phyloP scores from a whole-genome alignment of 2,329 filamentous ascomycete genomes.

The Xylariomycetidae sp. region DNA sequence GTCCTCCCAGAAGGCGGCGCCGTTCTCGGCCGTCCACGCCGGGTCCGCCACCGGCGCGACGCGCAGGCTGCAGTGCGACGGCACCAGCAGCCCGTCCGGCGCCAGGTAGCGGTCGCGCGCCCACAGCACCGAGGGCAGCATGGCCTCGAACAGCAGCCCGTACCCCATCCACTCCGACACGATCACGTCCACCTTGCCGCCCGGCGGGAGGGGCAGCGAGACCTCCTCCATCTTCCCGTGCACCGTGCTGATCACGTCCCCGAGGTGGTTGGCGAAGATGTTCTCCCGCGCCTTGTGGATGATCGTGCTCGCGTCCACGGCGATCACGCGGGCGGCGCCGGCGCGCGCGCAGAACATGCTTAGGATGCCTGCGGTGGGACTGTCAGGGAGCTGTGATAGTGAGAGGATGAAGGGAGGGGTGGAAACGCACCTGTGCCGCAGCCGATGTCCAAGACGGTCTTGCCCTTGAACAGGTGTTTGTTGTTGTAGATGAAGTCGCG shows the following conservation, averaged over 20 bases:
- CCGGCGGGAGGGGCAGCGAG: conserved; percentile 56
- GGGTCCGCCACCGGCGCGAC: conserved; percentile 74
- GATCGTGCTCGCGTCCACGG: conserved; percentile 88
- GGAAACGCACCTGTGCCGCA: conserved; percentile 59
- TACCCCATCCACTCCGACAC: conserved; percentile 99
- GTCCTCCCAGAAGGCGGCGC: conserved; percentile 81
- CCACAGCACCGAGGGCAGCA: conserved; percentile 88
- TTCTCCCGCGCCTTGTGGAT: conserved; percentile 83
- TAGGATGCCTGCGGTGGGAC: conserved; percentile 61
- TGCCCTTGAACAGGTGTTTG: conserved; percentile 78
- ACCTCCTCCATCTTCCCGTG: conserved; percentile 88
- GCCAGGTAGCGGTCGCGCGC: conserved; percentile 82
- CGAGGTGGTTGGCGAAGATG: conserved; percentile 72
- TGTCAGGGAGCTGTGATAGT: background rate
- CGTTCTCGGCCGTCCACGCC: conserved; percentile 70
- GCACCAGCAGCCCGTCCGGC: conserved; percentile 75
- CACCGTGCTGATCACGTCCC: conserved; percentile 68
- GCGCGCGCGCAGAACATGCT: conserved; percentile 93
- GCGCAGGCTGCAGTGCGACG: conserved; percentile 77
- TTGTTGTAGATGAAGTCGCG: conserved; percentile 92
- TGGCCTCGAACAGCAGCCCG: conserved; percentile 85
- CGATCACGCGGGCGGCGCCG: conserved; percentile 78
- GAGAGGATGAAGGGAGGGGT: conserved; percentile 1
- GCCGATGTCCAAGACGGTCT: conserved; percentile 84
- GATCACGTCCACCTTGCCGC: conserved; percentile 83